Evolutionary conservation across 2,329 filamentous ascomycete genomes (phyloP), one percentile per base, ranked within the genome.

Genomic region (Cladosporium velox): DNA sequence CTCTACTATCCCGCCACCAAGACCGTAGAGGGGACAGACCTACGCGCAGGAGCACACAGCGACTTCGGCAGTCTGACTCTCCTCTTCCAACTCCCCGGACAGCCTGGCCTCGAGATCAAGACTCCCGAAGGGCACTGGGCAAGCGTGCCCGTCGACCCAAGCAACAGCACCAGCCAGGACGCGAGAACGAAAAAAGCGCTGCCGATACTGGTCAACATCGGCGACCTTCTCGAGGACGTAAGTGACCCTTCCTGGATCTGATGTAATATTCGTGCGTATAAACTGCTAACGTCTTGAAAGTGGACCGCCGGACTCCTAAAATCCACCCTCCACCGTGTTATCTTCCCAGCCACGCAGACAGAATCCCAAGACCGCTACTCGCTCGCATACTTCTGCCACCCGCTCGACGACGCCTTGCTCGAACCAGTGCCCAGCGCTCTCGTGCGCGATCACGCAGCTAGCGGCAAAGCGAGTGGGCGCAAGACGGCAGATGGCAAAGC

Each of bases 241-340:
- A 7, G 60, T 63, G 41, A 24, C 10, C 8, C n/a, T 24, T 21
- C n/a, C n/a, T 21, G 15, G 18, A 44, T n/a, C 18, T 44, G 18
- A 5, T 6, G 4, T 41, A 4, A n/a, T 12, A 47, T 8, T 47
- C n/a, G 2, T 12, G n/a, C n/a, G 41, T 47, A 24, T n/a, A 47
- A 3, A 21, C 8, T 11, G n/a, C 41, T 47, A 47, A 47, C 10
- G 10, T 12, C 41, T 47, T 12, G 2, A 28, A 30, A 64, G 61
- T 98, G 94, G 94, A 98, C 95, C 0, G 90, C 91, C 70, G 93
- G 93, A 0, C 79, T 97, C 57, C 84, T 98, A 69, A 90, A 92
- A 72, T 93, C 90, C 71, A 97, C 94, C 0, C 87, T 97, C 6
- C 95, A 98, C 76, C 84, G 94, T 12, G 95, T 98, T 34, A 88